Base-by-base conservation (phyloP, 371 early-diverging fungal genomes). In the Mortierella sp. region DNA sequence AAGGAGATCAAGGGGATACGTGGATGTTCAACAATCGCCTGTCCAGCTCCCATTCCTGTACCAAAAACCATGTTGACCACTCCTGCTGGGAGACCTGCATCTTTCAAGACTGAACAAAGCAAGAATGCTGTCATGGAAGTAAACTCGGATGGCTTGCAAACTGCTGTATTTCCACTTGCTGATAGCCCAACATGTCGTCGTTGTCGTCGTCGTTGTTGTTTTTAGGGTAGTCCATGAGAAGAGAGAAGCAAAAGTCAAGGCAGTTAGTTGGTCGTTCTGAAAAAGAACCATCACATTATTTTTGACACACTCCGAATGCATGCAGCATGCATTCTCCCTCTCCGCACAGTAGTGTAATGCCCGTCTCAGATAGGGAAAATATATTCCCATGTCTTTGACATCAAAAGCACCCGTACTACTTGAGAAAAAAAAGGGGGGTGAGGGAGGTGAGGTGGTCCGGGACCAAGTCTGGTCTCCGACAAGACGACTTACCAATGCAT, bases 21-120 rank as follows among this genome's bases (percentile, higher is more conserved):
- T 21, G 84, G 83, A 72, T 94, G 94, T 48, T 72, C 75, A 26
- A 92, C 90, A 5, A 94, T 83, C 1, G 90, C 83, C 21, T 85
- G 75, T 2, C 94, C 94, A 0, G 89, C 91, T 1, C 70, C 75
- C 71, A 60, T 73, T 44, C 91, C 91, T 2, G 73, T 77, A 7
- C 94, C 94, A 83, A 93, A 94, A 37, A 94, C 90, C 82, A 94
- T 87, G 74, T 94, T 94, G 60, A 92, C 87, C 19, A 94, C 94
- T 30, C 94, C 94, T 7, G 77, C 69, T 0, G 94, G 94, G 1
- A 94, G 72, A 4, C 90, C 90, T 18, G 90, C 93, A 11, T 90
- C 86, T 21, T 82, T 70, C 18, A 94, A 64, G 43, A 94, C 82
- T 23, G 75, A 62, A 68, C 90, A 87, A 6, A 94, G 82, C 82